These are phyloP conservation scores for Davidsoniella eucalypti DNA, from an alignment of 2,329 filamentous ascomycete species.

Conservation along the genomic window DNA sequence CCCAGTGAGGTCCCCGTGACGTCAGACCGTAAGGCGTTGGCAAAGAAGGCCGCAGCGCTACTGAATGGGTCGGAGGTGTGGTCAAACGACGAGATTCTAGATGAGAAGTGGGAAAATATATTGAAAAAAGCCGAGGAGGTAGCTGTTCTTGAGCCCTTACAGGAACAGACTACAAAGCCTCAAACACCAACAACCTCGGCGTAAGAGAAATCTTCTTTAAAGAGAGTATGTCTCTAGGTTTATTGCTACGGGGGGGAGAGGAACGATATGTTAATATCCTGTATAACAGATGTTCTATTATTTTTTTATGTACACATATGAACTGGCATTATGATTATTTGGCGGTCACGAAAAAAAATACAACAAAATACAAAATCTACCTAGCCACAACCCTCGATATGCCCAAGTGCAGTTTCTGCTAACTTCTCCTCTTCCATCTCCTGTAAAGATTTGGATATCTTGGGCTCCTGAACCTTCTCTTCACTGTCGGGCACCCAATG, in stretches of 20 bases:
- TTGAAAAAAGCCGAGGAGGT: constrained; percentile 15
- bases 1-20: constrained; percentile 19
- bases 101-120: constrained; percentile 29
- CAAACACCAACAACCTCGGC: neutral
- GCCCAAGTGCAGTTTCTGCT: too few relatives aligned
- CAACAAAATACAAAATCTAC: too few relatives aligned
- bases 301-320: constrained; percentile 5
- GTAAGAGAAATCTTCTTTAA: constrained; percentile 8
- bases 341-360: too few relatives aligned
- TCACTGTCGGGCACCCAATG: constrained; percentile 25
- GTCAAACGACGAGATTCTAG: constrained; percentile 31
- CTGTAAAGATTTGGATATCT: too few relatives aligned
- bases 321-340: neutral
- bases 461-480: too few relatives aligned
- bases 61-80: constrained; percentile 45
- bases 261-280: constrained; percentile 11
- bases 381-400: too few relatives aligned
- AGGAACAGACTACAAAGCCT: constrained; percentile 10
- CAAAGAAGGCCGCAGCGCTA: constrained; percentile 46
- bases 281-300: constrained; percentile 15
- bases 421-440: neutral
- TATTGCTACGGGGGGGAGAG: constrained; percentile 6
- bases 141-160: constrained; percentile 16
- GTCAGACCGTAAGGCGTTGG: constrained; percentile 28
- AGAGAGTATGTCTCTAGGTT: neutral